A percentile compares a stretch with the other conserved stretches of the same genome.
Evolutionary conservation across 768 basidiomycete genomes (phyloP).

Genomic region (Xerocomus spinulosus): DNA sequence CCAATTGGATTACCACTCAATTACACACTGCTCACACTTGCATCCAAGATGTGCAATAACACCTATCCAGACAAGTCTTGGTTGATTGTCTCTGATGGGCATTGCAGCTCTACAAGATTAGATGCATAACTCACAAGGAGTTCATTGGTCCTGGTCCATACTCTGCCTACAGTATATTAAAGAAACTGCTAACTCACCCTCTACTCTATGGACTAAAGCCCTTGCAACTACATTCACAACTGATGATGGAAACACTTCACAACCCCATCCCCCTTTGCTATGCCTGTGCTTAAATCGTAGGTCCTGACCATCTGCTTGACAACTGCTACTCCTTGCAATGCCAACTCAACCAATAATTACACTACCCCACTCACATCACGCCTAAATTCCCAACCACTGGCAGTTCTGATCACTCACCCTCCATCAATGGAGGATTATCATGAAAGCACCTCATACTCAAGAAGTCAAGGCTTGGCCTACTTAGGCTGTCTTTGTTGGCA

Average conservation of each 20-base stretch:
- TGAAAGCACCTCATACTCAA: conserved; percentile 63
- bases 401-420: conserved; percentile 25
- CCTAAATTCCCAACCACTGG: conserved; percentile 9
- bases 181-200: too few relatives aligned
- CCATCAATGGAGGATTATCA: conserved; percentile 15
- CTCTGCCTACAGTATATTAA: too few relatives aligned
- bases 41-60: too few relatives aligned
- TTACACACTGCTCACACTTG: too few relatives aligned
- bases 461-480: conserved; percentile 61
- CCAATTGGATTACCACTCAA: too few relatives aligned
- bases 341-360: conserved; percentile 33
- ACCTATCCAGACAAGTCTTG: too few relatives aligned
- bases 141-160: too few relatives aligned
- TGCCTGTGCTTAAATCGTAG: conserved; percentile 27
- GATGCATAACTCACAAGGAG: too few relatives aligned
- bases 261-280: conserved; percentile 27
- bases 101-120: too few relatives aligned
- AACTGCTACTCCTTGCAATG: conserved; percentile 58
- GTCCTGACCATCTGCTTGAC: conserved; percentile 67
- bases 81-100: too few relatives aligned
- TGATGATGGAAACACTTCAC: conserved; percentile 22
- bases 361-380: conserved; percentile 25
- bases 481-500: conserved; percentile 27
- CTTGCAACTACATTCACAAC: conserved; percentile 29
- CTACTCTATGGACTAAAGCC: conserved; percentile 25